Evolutionary conservation across 208 protist species (phyloP).

Genomic region (Leishmania major): DNA sequence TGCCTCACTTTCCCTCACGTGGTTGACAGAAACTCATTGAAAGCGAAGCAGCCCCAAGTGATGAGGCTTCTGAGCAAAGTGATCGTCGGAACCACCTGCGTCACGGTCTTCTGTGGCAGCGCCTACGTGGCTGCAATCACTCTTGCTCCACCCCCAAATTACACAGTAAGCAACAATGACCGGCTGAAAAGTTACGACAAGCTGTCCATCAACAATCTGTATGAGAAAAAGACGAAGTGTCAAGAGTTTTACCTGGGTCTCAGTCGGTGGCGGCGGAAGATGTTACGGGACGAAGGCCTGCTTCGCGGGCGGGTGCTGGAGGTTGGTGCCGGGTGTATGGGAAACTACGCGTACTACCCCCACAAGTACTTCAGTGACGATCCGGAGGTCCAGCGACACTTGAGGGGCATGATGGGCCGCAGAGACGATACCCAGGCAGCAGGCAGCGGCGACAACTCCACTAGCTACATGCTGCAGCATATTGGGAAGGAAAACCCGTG

Average conservation of each 20-base stretch:
- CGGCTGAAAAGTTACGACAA: constrained; percentile 73
- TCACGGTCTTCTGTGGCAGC: constrained; percentile 68
- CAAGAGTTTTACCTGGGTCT: constrained; percentile 89
- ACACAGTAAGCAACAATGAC: constrained; percentile 77
- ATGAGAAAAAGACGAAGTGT: constrained; percentile 80
- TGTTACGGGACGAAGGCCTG: constrained; percentile 70
- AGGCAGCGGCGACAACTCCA: constrained; percentile 18
- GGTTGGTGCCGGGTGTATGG: constrained; percentile 82
- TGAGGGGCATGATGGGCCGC: constrained; percentile 13
- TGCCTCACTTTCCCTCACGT: constrained; percentile 6
- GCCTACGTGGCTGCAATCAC: constrained; percentile 73
- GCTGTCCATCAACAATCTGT: constrained; percentile 63
- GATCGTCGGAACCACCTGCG: constrained; percentile 55
- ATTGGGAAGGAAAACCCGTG: constrained; percentile 42
- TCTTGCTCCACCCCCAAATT: constrained; percentile 62
- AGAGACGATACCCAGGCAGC: neutral
- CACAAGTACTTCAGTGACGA: constrained; percentile 45
- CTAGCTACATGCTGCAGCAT: constrained; percentile 38
- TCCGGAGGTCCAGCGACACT: constrained; percentile 35
- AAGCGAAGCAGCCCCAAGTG: neutral
- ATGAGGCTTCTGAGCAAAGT: constrained; percentile 54
- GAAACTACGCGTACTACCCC: constrained; percentile 71
- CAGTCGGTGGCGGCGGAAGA: constrained; percentile 66
- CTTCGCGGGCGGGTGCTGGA: constrained; percentile 78
- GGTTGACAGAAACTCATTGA: neutral